These are phyloP conservation scores for Lagenidium giganteum DNA, from an alignment of 352 stramenopile genomes.

Conservation along the genomic window DNA sequence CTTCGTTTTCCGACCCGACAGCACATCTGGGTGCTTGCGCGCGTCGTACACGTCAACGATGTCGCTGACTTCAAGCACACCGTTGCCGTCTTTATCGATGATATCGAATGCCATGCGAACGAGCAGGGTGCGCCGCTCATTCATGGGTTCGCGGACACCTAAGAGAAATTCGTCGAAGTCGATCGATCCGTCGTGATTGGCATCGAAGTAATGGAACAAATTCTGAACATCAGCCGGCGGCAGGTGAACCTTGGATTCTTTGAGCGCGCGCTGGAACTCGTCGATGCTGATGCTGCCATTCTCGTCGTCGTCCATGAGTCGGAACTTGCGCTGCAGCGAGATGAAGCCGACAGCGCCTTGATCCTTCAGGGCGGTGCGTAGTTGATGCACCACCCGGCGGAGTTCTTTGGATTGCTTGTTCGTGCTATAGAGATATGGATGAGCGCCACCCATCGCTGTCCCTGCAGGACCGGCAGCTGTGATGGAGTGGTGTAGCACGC, in stretches of 20 bases:
- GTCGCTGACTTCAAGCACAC: conserved; percentile 62
- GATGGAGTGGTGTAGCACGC: conserved; percentile 1
- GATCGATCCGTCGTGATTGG: conserved; percentile 77
- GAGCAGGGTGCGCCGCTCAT: conserved; percentile 58
- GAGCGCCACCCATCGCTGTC: no score
- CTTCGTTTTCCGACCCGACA: conserved; percentile 67
- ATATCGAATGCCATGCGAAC: conserved; percentile 86
- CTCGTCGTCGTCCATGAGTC: conserved; percentile 66
- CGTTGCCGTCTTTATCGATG: conserved; percentile 76
- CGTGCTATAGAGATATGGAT: neutral
- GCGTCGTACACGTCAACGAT: conserved; percentile 81
- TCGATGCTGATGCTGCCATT: conserved; percentile 59
- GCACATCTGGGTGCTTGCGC: conserved; percentile 77
- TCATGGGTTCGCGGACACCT: conserved; percentile 82
- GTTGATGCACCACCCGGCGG: conserved; percentile 42
- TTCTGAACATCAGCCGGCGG: conserved; percentile 43
- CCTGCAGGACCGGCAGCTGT: conserved; percentile 2
- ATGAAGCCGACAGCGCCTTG: conserved; percentile 71
- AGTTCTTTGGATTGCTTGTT: conserved; percentile 59
- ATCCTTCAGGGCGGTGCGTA: conserved; percentile 50
- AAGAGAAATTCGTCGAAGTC: conserved; percentile 84
- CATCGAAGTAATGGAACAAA: conserved; percentile 84
- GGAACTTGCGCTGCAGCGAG: conserved; percentile 69
- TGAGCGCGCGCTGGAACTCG: conserved; percentile 76
- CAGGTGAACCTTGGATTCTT: conserved; percentile 46